Evolutionary conservation across 1,284 basidiomycete species (phyloP).

Genomic region (Laetiporus sulphureus): DNA sequence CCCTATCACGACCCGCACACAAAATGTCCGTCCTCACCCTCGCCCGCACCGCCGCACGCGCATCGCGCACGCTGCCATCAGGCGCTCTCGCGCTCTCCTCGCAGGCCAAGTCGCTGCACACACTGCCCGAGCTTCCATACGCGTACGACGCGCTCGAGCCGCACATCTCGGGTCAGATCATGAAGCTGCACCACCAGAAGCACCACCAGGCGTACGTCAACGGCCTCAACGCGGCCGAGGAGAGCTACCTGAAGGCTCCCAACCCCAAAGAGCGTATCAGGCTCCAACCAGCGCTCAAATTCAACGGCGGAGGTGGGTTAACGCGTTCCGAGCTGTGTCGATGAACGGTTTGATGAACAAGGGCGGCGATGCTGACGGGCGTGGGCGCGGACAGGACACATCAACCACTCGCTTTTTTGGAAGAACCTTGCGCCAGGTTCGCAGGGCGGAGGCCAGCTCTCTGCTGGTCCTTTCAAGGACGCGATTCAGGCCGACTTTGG

Average conservation of each 20-base stretch:
- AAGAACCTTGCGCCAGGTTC: conserved; percentile 67
- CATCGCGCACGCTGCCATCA: conserved; percentile 9
- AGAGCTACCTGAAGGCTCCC: conserved; percentile 54
- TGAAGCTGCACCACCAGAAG: conserved; percentile 83
- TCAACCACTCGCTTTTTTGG: conserved; percentile 95
- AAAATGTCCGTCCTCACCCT: conserved; percentile 17
- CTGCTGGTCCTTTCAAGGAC: conserved; percentile 59
- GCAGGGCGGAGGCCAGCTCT: conserved; percentile 54
- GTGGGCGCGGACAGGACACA: conserved; percentile 64
- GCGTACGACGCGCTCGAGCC: conserved; percentile 86
- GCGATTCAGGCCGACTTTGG: conserved; percentile 67
- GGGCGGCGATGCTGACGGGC: no score
- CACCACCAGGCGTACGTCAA: conserved; percentile 83
- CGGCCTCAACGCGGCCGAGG: conserved; percentile 72
- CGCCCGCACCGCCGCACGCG: conserved; percentile 15
- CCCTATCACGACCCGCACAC: neutral
- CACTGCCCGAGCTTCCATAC: conserved; percentile 82
- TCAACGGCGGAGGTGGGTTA: conserved; percentile 53
- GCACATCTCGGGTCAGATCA: conserved; percentile 75
- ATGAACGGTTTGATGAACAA: no score
- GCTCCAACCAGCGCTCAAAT: conserved; percentile 67
- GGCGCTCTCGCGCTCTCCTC: conserved; percentile 13
- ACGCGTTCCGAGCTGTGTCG: neutral
- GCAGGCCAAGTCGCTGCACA: conserved; percentile 32
- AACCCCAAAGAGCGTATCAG: conserved; percentile 76